Percentiles rank a stretch among this genome's conserved stretches.
These are phyloP conservation scores for Aspergillus amoenus DNA, from an alignment of 2,329 filamentous ascomycete genomes.

Conservation along the genomic window DNA sequence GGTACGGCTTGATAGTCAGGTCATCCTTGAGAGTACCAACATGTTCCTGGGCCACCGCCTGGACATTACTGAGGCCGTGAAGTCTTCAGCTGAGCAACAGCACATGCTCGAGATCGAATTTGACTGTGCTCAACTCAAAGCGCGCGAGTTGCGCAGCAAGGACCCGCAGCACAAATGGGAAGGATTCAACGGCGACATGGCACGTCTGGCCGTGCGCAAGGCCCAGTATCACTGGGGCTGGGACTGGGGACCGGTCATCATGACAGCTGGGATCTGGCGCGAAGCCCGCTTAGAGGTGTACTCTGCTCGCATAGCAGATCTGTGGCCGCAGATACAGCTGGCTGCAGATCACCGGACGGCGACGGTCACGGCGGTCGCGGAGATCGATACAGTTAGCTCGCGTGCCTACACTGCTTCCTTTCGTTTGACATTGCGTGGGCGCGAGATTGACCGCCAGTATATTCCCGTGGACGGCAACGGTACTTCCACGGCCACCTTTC, in stretches of 20 bases:
- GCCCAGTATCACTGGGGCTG: conserved; percentile 71
- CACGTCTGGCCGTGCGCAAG: conserved; percentile 56
- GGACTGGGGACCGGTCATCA: conserved; percentile 67
- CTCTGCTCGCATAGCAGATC: conserved; percentile 56
- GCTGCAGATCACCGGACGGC: conserved; percentile 42
- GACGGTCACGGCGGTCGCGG: conserved; percentile 38
- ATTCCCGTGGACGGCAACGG: conserved; percentile 16
- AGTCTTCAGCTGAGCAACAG: conserved; percentile 27
- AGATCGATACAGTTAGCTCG: conserved; percentile 19
- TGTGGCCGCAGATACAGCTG: conserved; percentile 47
- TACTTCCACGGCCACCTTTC: conserved; percentile 33
- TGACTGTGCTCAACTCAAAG: conserved; percentile 47
- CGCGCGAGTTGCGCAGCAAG: conserved; percentile 43
- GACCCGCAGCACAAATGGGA: conserved; percentile 48
- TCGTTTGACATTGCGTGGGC: neutral
- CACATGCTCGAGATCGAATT: conserved; percentile 51
- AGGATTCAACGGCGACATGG: conserved; percentile 46
- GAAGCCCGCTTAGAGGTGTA: conserved; percentile 66
- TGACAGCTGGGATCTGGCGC: conserved; percentile 66
- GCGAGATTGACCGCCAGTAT: neutral
- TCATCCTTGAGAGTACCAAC: conserved; percentile 69
- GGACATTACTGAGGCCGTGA: conserved; percentile 60
- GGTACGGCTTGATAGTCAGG: conserved; percentile 65
- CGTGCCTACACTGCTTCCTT: neutral
- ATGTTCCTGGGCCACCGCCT: conserved; percentile 76